Conservation (phyloP, 352 stramenopile species). For the Globisporangium radiosum region DNA sequence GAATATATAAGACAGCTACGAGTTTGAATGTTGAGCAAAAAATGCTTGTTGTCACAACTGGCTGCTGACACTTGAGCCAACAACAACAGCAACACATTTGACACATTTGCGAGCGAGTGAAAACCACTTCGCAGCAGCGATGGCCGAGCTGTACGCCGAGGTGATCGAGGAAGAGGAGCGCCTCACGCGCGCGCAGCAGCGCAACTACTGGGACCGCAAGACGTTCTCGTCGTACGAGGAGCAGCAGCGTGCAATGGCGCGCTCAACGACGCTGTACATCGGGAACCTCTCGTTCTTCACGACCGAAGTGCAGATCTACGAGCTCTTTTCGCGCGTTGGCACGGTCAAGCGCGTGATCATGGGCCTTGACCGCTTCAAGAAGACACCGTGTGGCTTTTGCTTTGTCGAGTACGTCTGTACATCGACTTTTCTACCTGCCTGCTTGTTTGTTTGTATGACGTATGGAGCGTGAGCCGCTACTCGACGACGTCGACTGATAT, state of each 20-base stretch:
- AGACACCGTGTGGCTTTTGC: slow-evolving; percentile 96
- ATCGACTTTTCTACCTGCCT: background rate
- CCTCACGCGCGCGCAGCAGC: slow-evolving; percentile 51
- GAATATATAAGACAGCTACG: no score
- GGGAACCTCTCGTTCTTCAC: slow-evolving; percentile 98
- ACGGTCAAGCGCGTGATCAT: slow-evolving; percentile 92
- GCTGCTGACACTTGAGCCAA: no score
- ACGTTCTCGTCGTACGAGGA: slow-evolving; percentile 89
- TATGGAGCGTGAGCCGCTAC: no score
- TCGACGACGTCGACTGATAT: background rate
- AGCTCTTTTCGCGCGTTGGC: slow-evolving; percentile 92
- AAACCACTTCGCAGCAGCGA: slow-evolving; percentile 6
- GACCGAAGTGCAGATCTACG: slow-evolving; percentile 91
- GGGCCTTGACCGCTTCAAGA: slow-evolving; percentile 93
- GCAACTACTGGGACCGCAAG: slow-evolving; percentile 94
- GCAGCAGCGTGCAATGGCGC: slow-evolving; percentile 90
- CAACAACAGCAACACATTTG: no score
- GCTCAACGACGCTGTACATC: slow-evolving; percentile 93
- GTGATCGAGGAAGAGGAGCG: slow-evolving; percentile 53
- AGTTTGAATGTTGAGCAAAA: no score
- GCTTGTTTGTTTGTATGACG: background rate
- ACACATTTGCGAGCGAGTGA: no score
- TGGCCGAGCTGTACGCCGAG: slow-evolving; percentile 49
- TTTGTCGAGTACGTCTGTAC: slow-evolving; percentile 91
- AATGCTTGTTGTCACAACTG: no score